Base-by-base conservation (phyloP, 805 yeast genomes). In the Metschnikowia similis region DNA sequence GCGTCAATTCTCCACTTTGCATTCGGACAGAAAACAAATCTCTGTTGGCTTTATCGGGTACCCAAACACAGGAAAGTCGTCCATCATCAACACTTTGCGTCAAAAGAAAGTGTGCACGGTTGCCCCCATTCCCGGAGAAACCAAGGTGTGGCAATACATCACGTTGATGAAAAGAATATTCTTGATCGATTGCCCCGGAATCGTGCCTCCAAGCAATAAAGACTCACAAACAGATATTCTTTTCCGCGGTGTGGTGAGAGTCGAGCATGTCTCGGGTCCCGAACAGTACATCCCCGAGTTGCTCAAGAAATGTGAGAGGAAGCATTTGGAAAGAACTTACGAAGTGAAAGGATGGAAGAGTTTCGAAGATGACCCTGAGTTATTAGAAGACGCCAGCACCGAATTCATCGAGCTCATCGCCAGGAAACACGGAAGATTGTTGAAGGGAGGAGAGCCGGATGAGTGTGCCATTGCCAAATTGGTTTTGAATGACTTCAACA, bases 41-140 rank as follows among this genome's bases (percentile, higher is more conserved):
- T 90, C 97, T 17, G 97, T 92, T 51, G 99, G 99, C 2, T 88
- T 92, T 62, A 91, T 92, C 64, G 99, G 99, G 13, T 92, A 94
- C 66, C 99, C 99, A 57, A 92, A 92, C 66, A 87, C 97, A n/a
- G 99, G 99, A 58, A 92, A 92, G 66, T 92, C 98, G 1, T 88
- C 96, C 38, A 89, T 92, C 57, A 92, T 92, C 63, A 92, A 92
- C 72, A 91, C 98, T 2, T 75, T 92, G 60, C 83, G 97, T 66
- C 84, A 85, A 67, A 94, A 94, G 80, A 94, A 92, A 73, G 99
- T 92, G 42, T 94, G 98, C 74, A 84, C 80, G 41, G 98, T 92
- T 43, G 99, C 99, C 1, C 99, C 99, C 43, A 90, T 92, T 61
- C 99, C 99, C 30, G 99, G 99, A 67, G 99, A 92, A 67, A 92